These are phyloP conservation scores for Austroboletus eburneus DNA, from an alignment of 768 basidiomycete species.

Conservation along the genomic window DNA sequence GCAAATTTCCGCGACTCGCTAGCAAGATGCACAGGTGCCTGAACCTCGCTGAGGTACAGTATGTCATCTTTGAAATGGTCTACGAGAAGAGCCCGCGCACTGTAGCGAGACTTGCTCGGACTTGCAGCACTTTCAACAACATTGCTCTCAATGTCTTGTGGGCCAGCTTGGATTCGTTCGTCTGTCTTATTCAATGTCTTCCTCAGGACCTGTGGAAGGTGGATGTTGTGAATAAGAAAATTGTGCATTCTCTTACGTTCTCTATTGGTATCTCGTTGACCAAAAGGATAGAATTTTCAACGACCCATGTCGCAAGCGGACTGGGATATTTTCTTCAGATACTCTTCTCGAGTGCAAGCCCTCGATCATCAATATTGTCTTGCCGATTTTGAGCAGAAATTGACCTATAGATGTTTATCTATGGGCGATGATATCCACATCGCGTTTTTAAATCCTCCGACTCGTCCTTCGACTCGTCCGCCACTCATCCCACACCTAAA, in stretches of 20 bases:
- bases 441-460: constrained; percentile 23
- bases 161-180: constrained; percentile 18
- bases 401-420: neutral
- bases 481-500: constrained; percentile 22
- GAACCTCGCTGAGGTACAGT: too few species aligned
- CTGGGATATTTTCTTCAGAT: constrained; percentile 26
- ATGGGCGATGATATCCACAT: constrained; percentile 21
- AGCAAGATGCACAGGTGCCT: too few species aligned
- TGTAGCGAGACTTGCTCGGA: too few species aligned
- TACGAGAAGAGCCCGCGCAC: too few species aligned
- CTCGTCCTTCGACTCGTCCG: too few species aligned
- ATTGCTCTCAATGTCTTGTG: too few species aligned
- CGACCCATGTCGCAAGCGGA: constrained; percentile 25
- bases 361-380: too few species aligned
- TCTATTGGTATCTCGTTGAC: neutral
- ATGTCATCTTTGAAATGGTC: too few species aligned
- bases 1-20: too few species aligned
- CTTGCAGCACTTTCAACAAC: too few species aligned
- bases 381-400: neutral
- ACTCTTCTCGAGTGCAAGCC: constrained; percentile 21
- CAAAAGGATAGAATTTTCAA: constrained; percentile 18
- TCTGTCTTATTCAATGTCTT: constrained; percentile 21
- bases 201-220: constrained; percentile 27
- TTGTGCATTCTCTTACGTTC: constrained; percentile 10
- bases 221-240: neutral